Base-by-base conservation (phyloP, 805 yeast species). In the Blastobotrys robertii region DNA sequence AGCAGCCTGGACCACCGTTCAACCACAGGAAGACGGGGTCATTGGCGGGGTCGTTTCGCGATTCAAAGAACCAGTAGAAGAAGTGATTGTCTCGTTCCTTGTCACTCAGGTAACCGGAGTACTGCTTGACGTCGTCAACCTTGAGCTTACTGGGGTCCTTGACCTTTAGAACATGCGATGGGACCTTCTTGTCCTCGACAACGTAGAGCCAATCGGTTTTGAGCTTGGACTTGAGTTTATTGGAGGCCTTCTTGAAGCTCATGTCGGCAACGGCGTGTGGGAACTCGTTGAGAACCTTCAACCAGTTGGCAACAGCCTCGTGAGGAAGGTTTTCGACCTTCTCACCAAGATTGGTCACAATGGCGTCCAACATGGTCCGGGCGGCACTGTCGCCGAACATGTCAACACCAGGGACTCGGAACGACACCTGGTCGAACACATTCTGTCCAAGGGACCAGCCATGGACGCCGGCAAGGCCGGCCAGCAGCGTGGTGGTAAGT, bases 1-100 rank as follows among this genome's bases (percentile, higher is more conserved):
- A 84, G 63, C 97, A 88, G n/a, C 97, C 97, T 39, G 97, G 97
- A 9, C 97, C 97, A 49, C 97, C 97, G 60, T 90, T 88, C 57
- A 90, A 70, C 97, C 95, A 86, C 56, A 87, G 68, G 42, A 87
- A 74, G 33, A 87, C 71, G 2, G 95, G 96, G 65, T 87, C 96
- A 47, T 72, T 83, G 49, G 67, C 66, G 12, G 95, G 95, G 63
- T 84, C 90, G 62, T 81, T 81, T 49, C 81, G 76, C 50, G 83
- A 78, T 63, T 87, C 95, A 56, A 85, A 87, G 57, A 81, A 81
- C 90, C 94, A 86, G 67, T 80, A 90, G 66, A 90, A 90, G 62
- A 88, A 84, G 67, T 87, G 95, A 66, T 87, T 88, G 58, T 85
- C 96, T 52, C 79, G 85, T 40, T 81, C 86, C 46, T 77, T 81